Conservation (phyloP, 106 monocot species). For the Phalaenopsis equestris region DNA sequence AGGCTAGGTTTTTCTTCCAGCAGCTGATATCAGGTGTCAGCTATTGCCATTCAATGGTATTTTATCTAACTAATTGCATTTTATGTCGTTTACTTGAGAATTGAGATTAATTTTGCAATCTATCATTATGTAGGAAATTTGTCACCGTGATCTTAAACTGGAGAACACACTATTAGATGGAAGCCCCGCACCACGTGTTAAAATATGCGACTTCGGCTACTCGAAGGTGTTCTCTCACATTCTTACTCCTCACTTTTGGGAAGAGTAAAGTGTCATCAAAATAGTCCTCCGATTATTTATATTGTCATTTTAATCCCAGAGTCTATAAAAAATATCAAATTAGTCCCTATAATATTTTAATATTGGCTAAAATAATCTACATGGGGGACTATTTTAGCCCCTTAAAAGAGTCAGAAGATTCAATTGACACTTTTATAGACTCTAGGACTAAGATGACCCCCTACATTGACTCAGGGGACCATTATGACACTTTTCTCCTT, state of each 20-base stretch:
- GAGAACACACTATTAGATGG: constrained; percentile 93
- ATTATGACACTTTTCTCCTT: neutral
- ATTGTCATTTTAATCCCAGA: no score
- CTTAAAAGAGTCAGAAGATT: no score
- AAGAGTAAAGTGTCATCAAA: no score
- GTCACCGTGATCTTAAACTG: constrained; percentile 90
- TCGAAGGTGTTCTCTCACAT: constrained; percentile 50
- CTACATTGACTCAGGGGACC: no score
- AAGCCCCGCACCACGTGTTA: constrained; percentile 60
- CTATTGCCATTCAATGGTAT: constrained; percentile 84
- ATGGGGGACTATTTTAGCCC: no score
- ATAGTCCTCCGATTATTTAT: no score
- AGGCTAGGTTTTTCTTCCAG: constrained; percentile 93
- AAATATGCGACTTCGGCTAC: constrained; percentile 95
- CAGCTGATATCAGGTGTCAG: constrained; percentile 84
- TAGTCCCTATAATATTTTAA: no score
- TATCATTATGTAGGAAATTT: constrained; percentile 53
- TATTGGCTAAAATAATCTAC: no score
- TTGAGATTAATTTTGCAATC: neutral
- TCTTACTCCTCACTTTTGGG: neutral
- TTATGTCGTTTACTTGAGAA: neutral
- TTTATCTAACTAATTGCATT: neutral
- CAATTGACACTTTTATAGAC: no score
- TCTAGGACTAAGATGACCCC: no score
- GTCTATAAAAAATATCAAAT: no score